These are phyloP conservation scores for Thelephora ganbajun DNA, from an alignment of 768 basidiomycete species.

Conservation along the genomic window DNA sequence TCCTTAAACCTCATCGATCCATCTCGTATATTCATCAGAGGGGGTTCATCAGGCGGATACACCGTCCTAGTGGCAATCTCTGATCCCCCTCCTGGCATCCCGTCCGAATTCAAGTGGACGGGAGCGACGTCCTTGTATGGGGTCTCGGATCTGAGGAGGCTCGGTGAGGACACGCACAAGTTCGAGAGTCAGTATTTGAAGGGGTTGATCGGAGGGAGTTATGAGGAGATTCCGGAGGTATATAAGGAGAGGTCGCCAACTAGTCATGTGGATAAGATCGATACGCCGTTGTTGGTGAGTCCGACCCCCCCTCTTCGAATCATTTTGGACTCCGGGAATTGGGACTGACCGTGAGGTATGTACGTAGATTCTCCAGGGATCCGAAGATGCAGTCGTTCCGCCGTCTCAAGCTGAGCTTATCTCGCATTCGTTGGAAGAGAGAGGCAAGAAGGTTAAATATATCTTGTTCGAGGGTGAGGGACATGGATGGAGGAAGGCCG, in stretches of 20 bases:
- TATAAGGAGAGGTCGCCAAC: constrained; percentile 51
- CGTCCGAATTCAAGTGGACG: no score
- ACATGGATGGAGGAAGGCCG: constrained; percentile 45
- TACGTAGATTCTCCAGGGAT: constrained; percentile 54
- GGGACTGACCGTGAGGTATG: neutral
- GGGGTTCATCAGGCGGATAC: constrained; percentile 62
- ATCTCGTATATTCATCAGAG: constrained; percentile 53
- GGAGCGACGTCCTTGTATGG: constrained; percentile 58
- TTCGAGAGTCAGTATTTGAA: constrained; percentile 47
- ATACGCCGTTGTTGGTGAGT: constrained; percentile 47
- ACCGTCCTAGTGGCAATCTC: constrained; percentile 41
- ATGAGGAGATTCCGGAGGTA: constrained; percentile 36
- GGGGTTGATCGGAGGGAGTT: constrained; percentile 50
- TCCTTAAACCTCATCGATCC: constrained; percentile 44
- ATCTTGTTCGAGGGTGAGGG: constrained; percentile 52
- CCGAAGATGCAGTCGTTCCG: constrained; percentile 48
- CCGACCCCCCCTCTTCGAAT: no score
- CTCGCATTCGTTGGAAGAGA: constrained; percentile 33
- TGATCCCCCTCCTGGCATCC: constrained; percentile 30
- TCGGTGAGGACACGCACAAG: constrained; percentile 59
- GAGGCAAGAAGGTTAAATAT: constrained; percentile 42
- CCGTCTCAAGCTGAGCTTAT: constrained; percentile 51
- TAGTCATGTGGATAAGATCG: constrained; percentile 46
- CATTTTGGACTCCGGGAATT: neutral
- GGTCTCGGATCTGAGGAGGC: constrained; percentile 42